A percentile compares a stretch with the other conserved stretches of the same genome.
Conservation (phyloP, 352 stramenopile species). For the Detonula confervacea region DNA sequence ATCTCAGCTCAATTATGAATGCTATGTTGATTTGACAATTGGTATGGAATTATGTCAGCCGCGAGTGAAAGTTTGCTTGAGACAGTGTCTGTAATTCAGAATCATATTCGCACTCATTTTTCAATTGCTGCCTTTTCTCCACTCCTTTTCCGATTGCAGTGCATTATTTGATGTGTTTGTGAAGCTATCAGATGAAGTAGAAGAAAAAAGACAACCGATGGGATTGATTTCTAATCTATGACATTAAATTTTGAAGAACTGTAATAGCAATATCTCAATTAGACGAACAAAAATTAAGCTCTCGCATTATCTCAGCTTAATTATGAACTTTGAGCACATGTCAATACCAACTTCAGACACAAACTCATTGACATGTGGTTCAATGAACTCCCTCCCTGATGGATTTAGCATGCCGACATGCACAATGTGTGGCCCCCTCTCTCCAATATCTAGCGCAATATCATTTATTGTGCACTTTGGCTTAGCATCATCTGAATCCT, state of each 20-base stretch:
- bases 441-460: conserved; percentile 74
- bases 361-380: conserved; percentile 72
- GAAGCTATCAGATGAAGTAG: conserved; percentile 29
- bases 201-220: conserved; percentile 39
- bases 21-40: conserved; percentile 70
- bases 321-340: conserved; percentile 34
- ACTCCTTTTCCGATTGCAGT: too few species aligned
- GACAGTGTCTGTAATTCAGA: too few species aligned
- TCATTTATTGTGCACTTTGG: conserved; percentile 36
- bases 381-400: conserved; percentile 66
- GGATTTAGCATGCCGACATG: conserved; percentile 71
- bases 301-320: conserved; percentile 32
- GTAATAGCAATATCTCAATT: too few species aligned
- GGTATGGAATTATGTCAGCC: conserved; percentile 73
- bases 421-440: conserved; percentile 45
- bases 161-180: conserved; percentile 79
- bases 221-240: conserved; percentile 12
- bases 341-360: conserved; percentile 59
- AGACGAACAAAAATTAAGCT: too few species aligned
- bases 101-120: too few species aligned
- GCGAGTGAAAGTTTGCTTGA: too few species aligned
- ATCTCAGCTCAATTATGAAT: too few species aligned
- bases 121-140: too few species aligned
- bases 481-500: conserved; percentile 3
- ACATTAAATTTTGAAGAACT: too few species aligned